Conservation (phyloP, 768 basidiomycete species). For the Thelephora aurantiotincta region DNA sequence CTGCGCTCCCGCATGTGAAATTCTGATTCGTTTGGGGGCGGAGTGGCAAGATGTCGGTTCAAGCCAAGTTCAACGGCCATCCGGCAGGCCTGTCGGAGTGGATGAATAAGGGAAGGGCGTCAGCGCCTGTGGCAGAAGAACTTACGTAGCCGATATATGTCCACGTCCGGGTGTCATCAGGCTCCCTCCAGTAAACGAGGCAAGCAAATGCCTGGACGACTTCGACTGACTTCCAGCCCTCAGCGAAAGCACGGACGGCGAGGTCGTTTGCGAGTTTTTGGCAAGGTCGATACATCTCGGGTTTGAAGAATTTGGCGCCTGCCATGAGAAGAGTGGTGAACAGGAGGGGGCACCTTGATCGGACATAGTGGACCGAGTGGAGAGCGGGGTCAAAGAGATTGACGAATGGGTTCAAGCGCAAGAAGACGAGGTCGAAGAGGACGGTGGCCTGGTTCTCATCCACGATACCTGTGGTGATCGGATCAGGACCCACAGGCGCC, state of each 20-base stretch:
- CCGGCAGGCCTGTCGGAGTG: slow-evolving; percentile 48
- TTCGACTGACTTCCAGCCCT: slow-evolving; percentile 71
- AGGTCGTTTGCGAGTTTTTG: slow-evolving; percentile 62
- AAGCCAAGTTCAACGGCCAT: slow-evolving; percentile 79
- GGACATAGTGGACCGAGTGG: slow-evolving; percentile 70
- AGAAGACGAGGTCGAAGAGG: slow-evolving; percentile 66
- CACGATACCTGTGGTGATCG: slow-evolving; percentile 57
- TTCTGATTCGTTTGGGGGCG: slow-evolving; percentile 46
- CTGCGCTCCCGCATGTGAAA: slow-evolving; percentile 61
- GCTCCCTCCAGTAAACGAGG: slow-evolving; percentile 82
- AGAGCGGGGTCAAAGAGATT: slow-evolving; percentile 81
- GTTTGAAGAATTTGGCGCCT: slow-evolving; percentile 72
- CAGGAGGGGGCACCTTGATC: slow-evolving; percentile 66
- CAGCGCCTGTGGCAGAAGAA: slow-evolving; percentile 7
- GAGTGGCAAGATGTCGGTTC: slow-evolving; percentile 49
- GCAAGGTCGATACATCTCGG: slow-evolving; percentile 49
- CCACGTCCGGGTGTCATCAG: slow-evolving; percentile 79
- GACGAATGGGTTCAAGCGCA: slow-evolving; percentile 81
- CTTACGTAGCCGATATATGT: slow-evolving; percentile 76
- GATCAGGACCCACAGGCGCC: slow-evolving; percentile 26
- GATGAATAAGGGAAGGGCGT: neutral
- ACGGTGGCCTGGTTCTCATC: slow-evolving; percentile 54
- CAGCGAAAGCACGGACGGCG: slow-evolving; percentile 64
- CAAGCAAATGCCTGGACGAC: slow-evolving; percentile 84
- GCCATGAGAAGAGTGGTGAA: slow-evolving; percentile 79